A percentile compares a stretch with the other conserved stretches of the same genome.
These are phyloP conservation scores for Prunus dulcis DNA, from an alignment of 306 rosid species.

Conservation along the genomic window DNA sequence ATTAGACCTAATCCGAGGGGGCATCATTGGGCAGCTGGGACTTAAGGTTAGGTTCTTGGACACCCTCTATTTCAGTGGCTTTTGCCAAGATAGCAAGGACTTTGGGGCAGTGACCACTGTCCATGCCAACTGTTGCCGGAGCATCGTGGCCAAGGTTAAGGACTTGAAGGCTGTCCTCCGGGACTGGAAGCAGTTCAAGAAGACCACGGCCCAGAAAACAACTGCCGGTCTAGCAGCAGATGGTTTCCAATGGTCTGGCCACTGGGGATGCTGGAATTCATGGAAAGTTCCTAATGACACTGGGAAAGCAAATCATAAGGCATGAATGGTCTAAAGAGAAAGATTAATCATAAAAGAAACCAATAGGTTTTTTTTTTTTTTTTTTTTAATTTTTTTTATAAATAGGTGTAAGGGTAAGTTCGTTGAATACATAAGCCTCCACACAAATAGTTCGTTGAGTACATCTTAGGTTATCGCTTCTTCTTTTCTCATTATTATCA, in stretches of 20 bases:
- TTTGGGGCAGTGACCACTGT: slow-evolving; percentile 49
- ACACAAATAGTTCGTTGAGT: background rate
- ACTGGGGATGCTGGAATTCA: slow-evolving; percentile 43
- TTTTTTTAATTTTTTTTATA: no score
- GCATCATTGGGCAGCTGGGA: slow-evolving; percentile 34
- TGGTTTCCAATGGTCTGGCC: slow-evolving; percentile 40
- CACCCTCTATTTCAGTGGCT: slow-evolving; percentile 75
- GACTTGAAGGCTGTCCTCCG: slow-evolving; percentile 43
- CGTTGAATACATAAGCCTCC: background rate
- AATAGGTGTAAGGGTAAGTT: background rate
- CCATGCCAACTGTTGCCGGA: slow-evolving; percentile 82
- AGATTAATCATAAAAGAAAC: background rate
- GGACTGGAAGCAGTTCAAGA: slow-evolving; percentile 71
- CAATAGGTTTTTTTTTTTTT: background rate
- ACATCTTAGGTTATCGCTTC: background rate
- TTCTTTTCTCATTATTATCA: background rate
- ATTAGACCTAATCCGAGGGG: slow-evolving; percentile 25
- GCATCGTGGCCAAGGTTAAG: slow-evolving; percentile 50
- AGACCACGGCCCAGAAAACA: slow-evolving; percentile 3
- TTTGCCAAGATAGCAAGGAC: slow-evolving; percentile 72
- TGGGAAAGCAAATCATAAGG: background rate
- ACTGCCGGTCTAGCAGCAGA: slow-evolving; percentile 10
- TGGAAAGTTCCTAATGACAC: slow-evolving; percentile 31
- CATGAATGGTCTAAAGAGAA: background rate
- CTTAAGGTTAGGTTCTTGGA: slow-evolving; percentile 65